Base-by-base conservation (phyloP, 148 eudicot genomes). In the Silene conica region DNA sequence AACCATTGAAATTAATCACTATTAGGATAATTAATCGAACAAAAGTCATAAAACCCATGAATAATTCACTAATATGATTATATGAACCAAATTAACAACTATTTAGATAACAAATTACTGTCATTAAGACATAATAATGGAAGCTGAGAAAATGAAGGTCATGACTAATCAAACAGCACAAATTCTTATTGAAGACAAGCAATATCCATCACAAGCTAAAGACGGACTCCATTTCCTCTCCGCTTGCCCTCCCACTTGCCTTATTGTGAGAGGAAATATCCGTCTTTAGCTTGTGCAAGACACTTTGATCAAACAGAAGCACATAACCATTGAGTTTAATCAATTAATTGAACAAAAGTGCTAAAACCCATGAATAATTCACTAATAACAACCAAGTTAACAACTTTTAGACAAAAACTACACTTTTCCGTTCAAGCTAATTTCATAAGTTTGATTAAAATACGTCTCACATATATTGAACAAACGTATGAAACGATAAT, bases 11-110 rank as follows among this genome's bases (percentile, higher is more conserved):
- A 45, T 41, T 26, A 28, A n/a, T 20, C 70, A 65, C 54, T 1
- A 38, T 38, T 3, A 38, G 0, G 8, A 38, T 38, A 7, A 15
- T 75, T n/a, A 26, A 57, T 5, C 16, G 15, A 28, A 20, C 6
- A 63, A 4, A 66, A 71, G 11, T 60, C 45, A 12, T 9, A 50
- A 59, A 41, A 73, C 69, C 72, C 73, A 74, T 1, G 34, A 22
- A 26, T 26, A 41, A 63, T 18, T 4, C 18, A 34, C 70, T 28
- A 56, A 20, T 3, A 21, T n/a, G n/a, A n/a, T n/a, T n/a, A n/a
- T n/a, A 56, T 5, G n/a, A 22, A 45, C 43, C n/a, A 60, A 73
- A n/a, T 59, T 14, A 43, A 67, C 62, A 79, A 28, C 70, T 52
- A 25, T 43, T 8, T 7, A 21, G 21, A 41, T 22, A 2, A 64